phyloP scores from a whole-genome alignment of 768 basidiomycete genomes.

The Trametopsis cervina region DNA sequence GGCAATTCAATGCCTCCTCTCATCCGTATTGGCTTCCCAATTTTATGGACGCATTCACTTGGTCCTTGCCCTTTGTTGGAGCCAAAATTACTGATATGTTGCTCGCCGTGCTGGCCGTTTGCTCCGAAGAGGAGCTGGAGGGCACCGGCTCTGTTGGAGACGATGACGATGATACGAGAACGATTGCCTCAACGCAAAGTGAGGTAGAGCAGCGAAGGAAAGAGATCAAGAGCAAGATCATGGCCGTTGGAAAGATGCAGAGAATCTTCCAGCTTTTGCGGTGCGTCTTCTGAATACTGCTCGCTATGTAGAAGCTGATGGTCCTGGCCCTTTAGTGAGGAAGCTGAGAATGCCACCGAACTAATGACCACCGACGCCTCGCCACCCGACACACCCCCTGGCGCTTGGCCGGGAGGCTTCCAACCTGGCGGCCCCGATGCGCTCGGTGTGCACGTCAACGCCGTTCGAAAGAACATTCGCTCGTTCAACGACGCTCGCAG shows the following conservation, averaged over 20 bases:
- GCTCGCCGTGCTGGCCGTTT: conserved; percentile 92
- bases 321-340: conserved; percentile 47
- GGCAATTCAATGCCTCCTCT: conserved; percentile 34
- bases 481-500: conserved; percentile 78
- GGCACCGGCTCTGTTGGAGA: conserved; percentile 6
- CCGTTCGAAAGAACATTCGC: conserved; percentile 54
- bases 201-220: conserved; percentile 53
- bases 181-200: conserved; percentile 26
- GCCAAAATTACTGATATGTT: conserved; percentile 99
- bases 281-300: conserved; percentile 35
- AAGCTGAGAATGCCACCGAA: conserved; percentile 73
- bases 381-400: conserved; percentile 17
- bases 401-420: conserved; percentile 23
- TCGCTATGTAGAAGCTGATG: neutral
- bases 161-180: conserved; percentile 22
- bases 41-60: conserved; percentile 99
- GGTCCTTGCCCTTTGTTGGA: conserved; percentile 97
- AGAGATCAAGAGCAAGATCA: conserved; percentile 89
- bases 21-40: conserved; percentile 95
- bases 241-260: conserved; percentile 89
- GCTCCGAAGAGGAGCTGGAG: conserved; percentile 93
- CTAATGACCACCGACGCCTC: conserved; percentile 34
- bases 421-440: conserved; percentile 34
- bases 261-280: conserved; percentile 83
- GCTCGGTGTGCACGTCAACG: conserved; percentile 55